phyloP scores from a whole-genome alignment of 345 rosid genomes.

The Boechera divaricarpa region DNA sequence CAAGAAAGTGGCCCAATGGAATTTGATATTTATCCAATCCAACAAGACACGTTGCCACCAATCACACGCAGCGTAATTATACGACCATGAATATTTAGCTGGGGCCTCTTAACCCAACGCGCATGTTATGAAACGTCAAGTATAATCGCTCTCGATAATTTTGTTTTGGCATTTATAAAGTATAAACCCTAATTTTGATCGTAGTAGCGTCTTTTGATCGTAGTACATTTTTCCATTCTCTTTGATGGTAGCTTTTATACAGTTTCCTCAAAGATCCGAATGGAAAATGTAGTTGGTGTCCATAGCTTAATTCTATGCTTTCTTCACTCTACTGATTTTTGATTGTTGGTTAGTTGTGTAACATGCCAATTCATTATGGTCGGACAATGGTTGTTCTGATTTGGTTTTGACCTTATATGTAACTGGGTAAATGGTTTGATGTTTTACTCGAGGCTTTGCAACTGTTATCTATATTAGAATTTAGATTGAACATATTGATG shows the following conservation, averaged over 20 bases:
- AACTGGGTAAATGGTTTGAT: background rate
- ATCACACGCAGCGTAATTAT: constrained; percentile 14
- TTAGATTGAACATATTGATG: background rate
- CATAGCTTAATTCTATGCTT: background rate
- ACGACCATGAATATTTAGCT: constrained; percentile 30
- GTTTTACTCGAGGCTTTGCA: background rate
- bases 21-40: constrained; percentile 31
- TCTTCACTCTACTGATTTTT: background rate
- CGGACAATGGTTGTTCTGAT: background rate
- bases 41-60: constrained; percentile 29
- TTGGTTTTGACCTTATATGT: background rate
- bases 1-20: constrained; percentile 30
- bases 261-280: background rate
- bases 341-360: background rate
- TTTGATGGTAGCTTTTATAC: background rate
- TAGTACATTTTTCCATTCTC: background rate
- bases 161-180: background rate
- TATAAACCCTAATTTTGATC: background rate
- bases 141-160: background rate
- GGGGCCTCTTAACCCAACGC: background rate
- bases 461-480: background rate
- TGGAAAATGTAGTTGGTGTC: background rate
- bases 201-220: background rate
- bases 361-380: background rate
- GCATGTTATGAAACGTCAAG: background rate